These are phyloP conservation scores for Piper betle DNA, from an alignment of 164 flowering plant genomes.

Conservation along the genomic window DNA sequence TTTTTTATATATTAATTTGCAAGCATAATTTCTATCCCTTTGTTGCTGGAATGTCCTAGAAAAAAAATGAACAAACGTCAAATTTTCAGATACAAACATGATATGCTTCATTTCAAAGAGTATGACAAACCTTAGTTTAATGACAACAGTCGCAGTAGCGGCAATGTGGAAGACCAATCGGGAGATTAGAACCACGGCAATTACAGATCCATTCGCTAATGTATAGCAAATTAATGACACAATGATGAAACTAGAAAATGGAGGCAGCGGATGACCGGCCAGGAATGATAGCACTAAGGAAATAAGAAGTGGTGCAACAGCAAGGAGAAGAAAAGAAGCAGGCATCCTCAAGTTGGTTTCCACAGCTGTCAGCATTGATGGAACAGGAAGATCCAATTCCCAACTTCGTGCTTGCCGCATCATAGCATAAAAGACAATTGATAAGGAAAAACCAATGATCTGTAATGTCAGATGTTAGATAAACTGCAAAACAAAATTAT, in stretches of 20 bases:
- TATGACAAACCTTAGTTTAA: slow-evolving; percentile 55
- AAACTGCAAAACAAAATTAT: neutral
- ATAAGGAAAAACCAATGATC: slow-evolving; percentile 68
- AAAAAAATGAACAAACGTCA: too few relatives aligned
- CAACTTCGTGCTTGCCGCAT: slow-evolving; percentile 84
- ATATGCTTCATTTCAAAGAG: neutral
- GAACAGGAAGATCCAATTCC: slow-evolving; percentile 69
- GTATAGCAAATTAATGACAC: slow-evolving; percentile 62
- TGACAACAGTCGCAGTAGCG: slow-evolving; percentile 53
- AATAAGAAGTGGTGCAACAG: slow-evolving; percentile 40
- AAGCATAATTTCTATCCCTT: too few relatives aligned
- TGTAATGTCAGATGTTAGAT: slow-evolving; percentile 21
- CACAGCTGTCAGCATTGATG: slow-evolving; percentile 67
- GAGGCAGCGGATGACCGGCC: slow-evolving; percentile 41
- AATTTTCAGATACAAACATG: too few relatives aligned
- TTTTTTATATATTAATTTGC: too few relatives aligned
- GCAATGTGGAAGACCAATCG: slow-evolving; percentile 52
- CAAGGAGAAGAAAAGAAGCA: slow-evolving; percentile 41
- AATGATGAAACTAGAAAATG: slow-evolving; percentile 37
- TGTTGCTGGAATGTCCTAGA: too few relatives aligned
- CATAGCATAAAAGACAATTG: slow-evolving; percentile 68
- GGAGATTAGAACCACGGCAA: slow-evolving; percentile 43
- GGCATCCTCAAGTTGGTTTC: slow-evolving; percentile 75
- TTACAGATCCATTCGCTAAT: slow-evolving; percentile 58
- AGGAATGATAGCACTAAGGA: slow-evolving; percentile 47